phyloP scores from a whole-genome alignment of 345 rosid species.

The Gossypium arboreum region DNA sequence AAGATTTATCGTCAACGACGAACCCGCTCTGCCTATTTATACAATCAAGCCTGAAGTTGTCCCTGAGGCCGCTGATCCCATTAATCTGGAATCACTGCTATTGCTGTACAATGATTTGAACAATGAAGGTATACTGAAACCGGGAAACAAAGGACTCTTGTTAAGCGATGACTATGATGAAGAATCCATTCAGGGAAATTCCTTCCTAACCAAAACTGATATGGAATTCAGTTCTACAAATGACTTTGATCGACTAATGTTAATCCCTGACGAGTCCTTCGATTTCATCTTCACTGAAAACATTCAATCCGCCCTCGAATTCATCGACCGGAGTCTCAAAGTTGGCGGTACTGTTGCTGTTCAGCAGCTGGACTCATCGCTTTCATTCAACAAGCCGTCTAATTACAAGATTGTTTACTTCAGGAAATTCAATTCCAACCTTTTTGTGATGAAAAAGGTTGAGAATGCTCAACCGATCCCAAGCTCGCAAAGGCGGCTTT shows the following conservation, averaged over 20 bases:
- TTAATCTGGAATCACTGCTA: slow-evolving; percentile 29
- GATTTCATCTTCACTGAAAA: slow-evolving; percentile 45
- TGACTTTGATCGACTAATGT: slow-evolving; percentile 39
- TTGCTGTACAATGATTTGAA: slow-evolving; percentile 44
- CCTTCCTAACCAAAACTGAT: slow-evolving; percentile 24
- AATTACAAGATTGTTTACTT: slow-evolving; percentile 54
- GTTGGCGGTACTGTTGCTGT: slow-evolving; percentile 50
- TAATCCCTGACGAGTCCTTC: slow-evolving; percentile 34
- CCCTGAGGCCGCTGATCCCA: not conserved
- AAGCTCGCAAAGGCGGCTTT: slow-evolving; percentile 31
- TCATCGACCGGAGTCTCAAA: slow-evolving; percentile 60
- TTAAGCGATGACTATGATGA: slow-evolving; percentile 28
- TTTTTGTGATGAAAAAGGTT: slow-evolving; percentile 55
- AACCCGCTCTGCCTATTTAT: slow-evolving; percentile 7
- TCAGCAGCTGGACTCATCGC: slow-evolving; percentile 32
- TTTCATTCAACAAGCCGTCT: slow-evolving; percentile 29
- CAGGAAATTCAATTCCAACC: slow-evolving; percentile 31
- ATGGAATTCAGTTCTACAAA: slow-evolving; percentile 35
- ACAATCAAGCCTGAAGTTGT: slow-evolving; percentile 16
- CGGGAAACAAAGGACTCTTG: slow-evolving; percentile 41
- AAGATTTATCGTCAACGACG: slow-evolving; percentile 12
- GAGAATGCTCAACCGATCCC: slow-evolving; percentile 10
- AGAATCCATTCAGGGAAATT: slow-evolving; percentile 24
- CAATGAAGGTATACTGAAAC: slow-evolving; percentile 51
- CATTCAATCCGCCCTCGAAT: slow-evolving; percentile 29